These are phyloP conservation scores for Phaeosphaeria sp. DNA, from an alignment of 2,329 filamentous ascomycete genomes.

Conservation along the genomic window DNA sequence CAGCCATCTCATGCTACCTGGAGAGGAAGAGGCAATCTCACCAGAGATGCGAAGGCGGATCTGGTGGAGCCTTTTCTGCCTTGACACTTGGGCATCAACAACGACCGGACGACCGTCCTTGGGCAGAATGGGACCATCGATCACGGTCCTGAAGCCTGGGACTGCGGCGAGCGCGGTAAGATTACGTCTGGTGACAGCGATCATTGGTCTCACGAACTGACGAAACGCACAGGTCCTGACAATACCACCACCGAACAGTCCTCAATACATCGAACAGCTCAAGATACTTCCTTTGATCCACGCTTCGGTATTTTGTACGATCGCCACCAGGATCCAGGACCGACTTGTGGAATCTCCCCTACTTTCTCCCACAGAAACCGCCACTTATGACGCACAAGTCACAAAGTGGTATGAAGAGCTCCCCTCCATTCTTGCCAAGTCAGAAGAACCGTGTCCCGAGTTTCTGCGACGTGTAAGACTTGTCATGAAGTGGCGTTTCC, in stretches of 20 bases:
- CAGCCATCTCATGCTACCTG: conserved; percentile 23
- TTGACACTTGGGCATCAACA: conserved; percentile 54
- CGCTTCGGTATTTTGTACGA: conserved; percentile 80
- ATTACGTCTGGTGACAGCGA: background rate
- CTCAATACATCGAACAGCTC: conserved; percentile 60
- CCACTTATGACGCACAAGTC: conserved; percentile 71
- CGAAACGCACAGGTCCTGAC: conserved; percentile 21
- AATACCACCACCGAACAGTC: conserved; percentile 42
- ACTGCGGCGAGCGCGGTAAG: conserved; percentile 42
- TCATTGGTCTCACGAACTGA: background rate
- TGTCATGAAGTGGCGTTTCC: conserved; percentile 84
- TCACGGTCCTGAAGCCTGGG: conserved; percentile 48
- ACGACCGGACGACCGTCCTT: conserved; percentile 52
- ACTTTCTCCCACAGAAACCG: conserved; percentile 70
- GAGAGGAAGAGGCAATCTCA: conserved; percentile 43
- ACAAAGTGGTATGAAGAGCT: conserved; percentile 75
- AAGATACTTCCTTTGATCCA: conserved; percentile 75
- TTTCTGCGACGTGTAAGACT: conserved; percentile 73
- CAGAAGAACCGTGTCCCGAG: conserved; percentile 70
- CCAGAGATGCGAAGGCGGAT: conserved; percentile 51
- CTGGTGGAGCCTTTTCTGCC: conserved; percentile 55
- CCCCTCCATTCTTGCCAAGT: conserved; percentile 56
- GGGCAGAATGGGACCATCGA: conserved; percentile 47
- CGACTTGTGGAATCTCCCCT: conserved; percentile 73
- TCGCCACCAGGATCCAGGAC: conserved; percentile 79